Base-by-base conservation (phyloP, 768 basidiomycete genomes). In the Leucosporidium scottii region DNA sequence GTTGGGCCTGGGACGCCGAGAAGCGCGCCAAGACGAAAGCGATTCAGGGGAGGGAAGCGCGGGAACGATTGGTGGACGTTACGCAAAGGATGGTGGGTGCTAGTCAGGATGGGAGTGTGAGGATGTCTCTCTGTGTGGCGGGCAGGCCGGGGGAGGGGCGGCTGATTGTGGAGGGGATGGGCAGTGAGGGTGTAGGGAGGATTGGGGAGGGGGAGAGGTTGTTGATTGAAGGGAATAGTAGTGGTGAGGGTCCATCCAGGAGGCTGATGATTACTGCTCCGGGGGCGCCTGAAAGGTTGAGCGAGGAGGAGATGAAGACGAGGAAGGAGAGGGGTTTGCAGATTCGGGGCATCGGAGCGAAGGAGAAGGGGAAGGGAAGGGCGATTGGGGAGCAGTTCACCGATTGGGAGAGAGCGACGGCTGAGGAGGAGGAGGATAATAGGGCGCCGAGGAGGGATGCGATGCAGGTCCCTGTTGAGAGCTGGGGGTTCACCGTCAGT, bases 1-100 rank as follows among this genome's bases (percentile, higher is more conserved):
- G 80, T 0, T 99, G 96, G 96, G 96, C 93, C 3, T 99, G 88
- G 86, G 88, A 91, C 51, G 93, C 92, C 10, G 92, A 98, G 82
- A 82, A 80, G 77, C 81, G 84, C 74, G 92, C 93, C 2, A 87
- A 90, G 70, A 81, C 79, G 61, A 85, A 85, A 77, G 83, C 83
- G 73, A 81, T 78, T 49, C 86, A 79, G 78, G 86, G 87, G 83
- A 76, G 88, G 39, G 86, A 87, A 76, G 83, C 78, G 36, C 82
- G 87, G 78, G 86, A 87, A 79, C 82, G 71, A 71, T 68, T 74
- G 72, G 77, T 79, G 67, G 77, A 73, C 27, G 65, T 74, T 25
- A 73, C 65, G 53, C 58, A 62, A 57, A 13, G 55, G 36, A 68
- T 72, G 62, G 61, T 70, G 18, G 58, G 72, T 55, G 44, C 27